Conservation (phyloP, 2,329 filamentous ascomycete species). For the Penicillium nordicum region DNA sequence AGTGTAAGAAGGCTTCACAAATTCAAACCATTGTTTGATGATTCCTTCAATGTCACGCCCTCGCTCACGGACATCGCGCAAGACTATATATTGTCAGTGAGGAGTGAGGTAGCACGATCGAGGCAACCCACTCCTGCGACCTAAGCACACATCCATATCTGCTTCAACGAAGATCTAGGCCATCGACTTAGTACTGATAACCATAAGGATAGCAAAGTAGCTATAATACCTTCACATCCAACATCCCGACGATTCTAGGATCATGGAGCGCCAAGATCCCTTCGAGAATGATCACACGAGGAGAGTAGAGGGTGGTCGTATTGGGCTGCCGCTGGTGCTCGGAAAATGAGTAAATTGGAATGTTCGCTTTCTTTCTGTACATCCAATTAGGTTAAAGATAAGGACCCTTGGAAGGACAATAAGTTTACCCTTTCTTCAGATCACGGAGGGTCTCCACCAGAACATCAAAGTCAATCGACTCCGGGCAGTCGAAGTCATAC, state of each 20-base stretch:
- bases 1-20: conserved; percentile 95
- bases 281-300: conserved; percentile 90
- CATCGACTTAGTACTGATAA: background rate
- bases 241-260: conserved; percentile 72
- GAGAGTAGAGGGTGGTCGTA: conserved; percentile 89
- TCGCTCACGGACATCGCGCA: conserved; percentile 84
- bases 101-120: background rate
- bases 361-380: conserved; percentile 60
- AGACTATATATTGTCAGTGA: conserved; percentile 52
- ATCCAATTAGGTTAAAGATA: conserved; percentile 4
- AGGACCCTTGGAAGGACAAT: background rate
- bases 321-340: conserved; percentile 77
- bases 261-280: conserved; percentile 96
- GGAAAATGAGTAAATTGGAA: conserved; percentile 92
- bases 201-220: background rate
- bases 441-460: conserved; percentile 75
- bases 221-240: conserved; percentile 78
- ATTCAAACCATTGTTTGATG: conserved; percentile 96
- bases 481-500: conserved; percentile 92
- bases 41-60: conserved; percentile 90
- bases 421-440: conserved; percentile 83
- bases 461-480: conserved; percentile 91
- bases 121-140: conserved; percentile 67
- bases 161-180: conserved; percentile 87
- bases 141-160: conserved; percentile 89